phyloP scores from a whole-genome alignment of 2,329 filamentous ascomycete species.

The Fusarium duplospermum region DNA sequence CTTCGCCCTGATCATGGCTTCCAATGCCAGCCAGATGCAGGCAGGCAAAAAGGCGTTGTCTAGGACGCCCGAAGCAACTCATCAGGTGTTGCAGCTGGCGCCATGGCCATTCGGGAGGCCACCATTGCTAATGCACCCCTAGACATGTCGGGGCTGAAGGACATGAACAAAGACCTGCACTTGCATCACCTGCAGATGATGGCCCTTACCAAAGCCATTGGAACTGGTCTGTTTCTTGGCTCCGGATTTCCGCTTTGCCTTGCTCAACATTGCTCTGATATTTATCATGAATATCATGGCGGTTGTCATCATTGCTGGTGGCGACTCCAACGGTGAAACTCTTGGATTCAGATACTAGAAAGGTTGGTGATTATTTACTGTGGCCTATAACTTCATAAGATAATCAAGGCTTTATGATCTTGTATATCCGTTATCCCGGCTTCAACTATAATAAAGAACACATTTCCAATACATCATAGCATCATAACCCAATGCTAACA shows the following conservation, averaged over 20 bases:
- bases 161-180: neutral
- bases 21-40: neutral
- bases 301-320: neutral
- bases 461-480: too few species aligned
- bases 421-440: too few species aligned
- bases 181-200: neutral
- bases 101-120: neutral
- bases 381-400: neutral
- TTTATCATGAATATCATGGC: neutral
- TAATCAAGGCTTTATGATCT: too few species aligned
- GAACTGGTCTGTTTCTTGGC: neutral
- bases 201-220: neutral
- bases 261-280: constrained; percentile 8
- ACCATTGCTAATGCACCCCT: neutral
- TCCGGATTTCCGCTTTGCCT: constrained; percentile 6
- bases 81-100: too few species aligned
- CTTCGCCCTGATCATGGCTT: neutral
- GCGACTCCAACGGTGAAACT: neutral
- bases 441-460: too few species aligned
- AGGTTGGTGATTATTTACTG: neutral
- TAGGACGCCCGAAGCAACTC: neutral
- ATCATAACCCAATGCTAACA: too few species aligned
- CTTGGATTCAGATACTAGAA: neutral
- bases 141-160: neutral
- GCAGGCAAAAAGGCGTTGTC: neutral